phyloP scores from a whole-genome alignment of 257 asterid genomes.

The Solanum acaule region DNA sequence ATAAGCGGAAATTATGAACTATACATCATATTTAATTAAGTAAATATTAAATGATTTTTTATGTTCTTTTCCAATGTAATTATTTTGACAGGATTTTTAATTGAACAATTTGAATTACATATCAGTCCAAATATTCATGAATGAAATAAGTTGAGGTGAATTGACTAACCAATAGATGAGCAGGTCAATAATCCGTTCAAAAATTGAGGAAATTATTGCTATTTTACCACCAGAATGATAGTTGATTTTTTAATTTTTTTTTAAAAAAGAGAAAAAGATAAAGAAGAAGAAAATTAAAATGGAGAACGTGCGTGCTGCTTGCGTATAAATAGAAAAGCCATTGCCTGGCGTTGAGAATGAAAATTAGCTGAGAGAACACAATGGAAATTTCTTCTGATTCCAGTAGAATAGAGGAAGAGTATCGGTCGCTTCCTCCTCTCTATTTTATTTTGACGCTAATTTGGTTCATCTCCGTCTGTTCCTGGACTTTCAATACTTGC shows the following conservation, averaged over 20 bases:
- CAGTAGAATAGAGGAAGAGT: slow-evolving; percentile 31
- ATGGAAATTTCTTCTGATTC: background rate
- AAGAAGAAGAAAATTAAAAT: background rate
- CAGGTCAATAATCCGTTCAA: background rate
- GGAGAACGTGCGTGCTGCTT: background rate
- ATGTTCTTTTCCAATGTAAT: background rate
- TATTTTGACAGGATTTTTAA: background rate
- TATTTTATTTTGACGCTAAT: slow-evolving; percentile 42
- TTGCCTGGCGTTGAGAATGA: background rate
- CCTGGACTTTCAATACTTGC: slow-evolving; percentile 69
- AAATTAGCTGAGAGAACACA: background rate
- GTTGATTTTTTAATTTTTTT: background rate
- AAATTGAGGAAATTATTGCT: background rate
- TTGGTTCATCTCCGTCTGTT: slow-evolving; percentile 54
- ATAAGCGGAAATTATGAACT: background rate
- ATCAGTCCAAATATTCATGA: background rate
- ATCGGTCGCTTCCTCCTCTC: slow-evolving; percentile 50
- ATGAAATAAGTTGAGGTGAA: background rate
- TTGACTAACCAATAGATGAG: background rate
- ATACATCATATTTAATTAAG: background rate
- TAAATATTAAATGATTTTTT: background rate
- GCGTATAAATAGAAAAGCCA: background rate
- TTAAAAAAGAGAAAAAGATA: background rate
- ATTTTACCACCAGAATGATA: background rate
- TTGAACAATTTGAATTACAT: background rate